A percentile compares a stretch with the other conserved stretches of the same genome.
Conservation (phyloP, 192 early-diverging fungal species). For the Chytriomyces confervae region DNA sequence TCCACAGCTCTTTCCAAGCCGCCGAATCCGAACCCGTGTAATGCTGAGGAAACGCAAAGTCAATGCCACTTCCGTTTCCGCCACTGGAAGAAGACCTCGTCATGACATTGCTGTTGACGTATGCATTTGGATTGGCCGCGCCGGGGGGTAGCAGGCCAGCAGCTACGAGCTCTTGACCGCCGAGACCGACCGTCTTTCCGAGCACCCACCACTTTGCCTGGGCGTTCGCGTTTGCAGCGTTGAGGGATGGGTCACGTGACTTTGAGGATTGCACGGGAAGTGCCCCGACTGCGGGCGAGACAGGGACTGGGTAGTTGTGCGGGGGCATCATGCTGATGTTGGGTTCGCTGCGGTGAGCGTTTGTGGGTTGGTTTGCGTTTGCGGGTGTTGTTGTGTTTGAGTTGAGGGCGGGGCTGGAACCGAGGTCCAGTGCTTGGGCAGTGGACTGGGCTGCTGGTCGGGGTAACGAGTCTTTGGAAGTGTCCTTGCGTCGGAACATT, state of each 20-base stretch:
- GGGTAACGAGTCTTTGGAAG: too few relatives aligned
- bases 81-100: neutral
- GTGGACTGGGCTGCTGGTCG: too few relatives aligned
- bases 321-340: too few relatives aligned
- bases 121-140: neutral
- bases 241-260: neutral
- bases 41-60: neutral
- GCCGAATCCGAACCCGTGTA: neutral
- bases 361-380: too few relatives aligned
- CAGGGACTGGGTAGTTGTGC: neutral
- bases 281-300: neutral
- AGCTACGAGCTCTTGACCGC: neutral
- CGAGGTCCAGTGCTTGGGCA: neutral
- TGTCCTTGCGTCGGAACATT: too few relatives aligned
- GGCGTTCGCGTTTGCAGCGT: neutral
- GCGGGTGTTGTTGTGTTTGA: neutral
- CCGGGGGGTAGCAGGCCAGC: neutral
- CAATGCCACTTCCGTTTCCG: neutral
- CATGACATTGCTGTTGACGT: neutral
- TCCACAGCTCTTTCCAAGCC: slow-evolving; percentile 75
- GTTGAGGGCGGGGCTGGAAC: neutral
- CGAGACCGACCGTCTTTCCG: neutral
- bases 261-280: neutral
- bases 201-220: slow-evolving; percentile 9
- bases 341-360: too few relatives aligned